Conservation (phyloP, 345 rosid genomes). For the Mercurialis annua region DNA sequence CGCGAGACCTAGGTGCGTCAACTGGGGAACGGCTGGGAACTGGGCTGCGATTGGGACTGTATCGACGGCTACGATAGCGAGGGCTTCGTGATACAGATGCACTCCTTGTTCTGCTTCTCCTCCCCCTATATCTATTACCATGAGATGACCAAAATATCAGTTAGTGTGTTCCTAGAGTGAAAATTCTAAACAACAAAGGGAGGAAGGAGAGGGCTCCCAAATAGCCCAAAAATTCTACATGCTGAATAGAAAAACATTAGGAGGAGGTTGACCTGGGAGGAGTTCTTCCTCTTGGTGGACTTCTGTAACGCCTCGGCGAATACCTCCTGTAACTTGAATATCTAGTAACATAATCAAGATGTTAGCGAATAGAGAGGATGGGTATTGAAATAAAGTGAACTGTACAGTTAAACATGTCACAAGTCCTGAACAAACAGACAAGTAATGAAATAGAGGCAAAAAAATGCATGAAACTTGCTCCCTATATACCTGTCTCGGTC, state of each 20-base stretch:
- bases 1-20: slow-evolving; percentile 35
- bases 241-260: background rate
- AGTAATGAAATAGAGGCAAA: background rate
- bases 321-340: slow-evolving; percentile 65
- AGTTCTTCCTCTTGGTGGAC: slow-evolving; percentile 79
- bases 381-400: background rate
- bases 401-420: background rate
- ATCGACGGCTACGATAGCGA: slow-evolving; percentile 47
- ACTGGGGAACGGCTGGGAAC: slow-evolving; percentile 58
- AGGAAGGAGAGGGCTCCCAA: background rate
- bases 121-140: slow-evolving; percentile 53
- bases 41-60: slow-evolving; percentile 57
- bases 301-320: slow-evolving; percentile 87
- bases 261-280: slow-evolving; percentile 63
- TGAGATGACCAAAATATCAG: background rate
- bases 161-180: background rate
- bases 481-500: slow-evolving; percentile 67
- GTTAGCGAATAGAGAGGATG: background rate
- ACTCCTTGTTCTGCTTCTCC: slow-evolving; percentile 65
- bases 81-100: slow-evolving; percentile 64
- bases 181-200: background rate
- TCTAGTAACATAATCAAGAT: slow-evolving; percentile 30
- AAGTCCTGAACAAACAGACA: background rate
- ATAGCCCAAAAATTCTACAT: background rate
- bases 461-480: background rate